Evolutionary conservation across 2,329 filamentous ascomycete species (phyloP), one percentile per base, ranked within the genome.

Genomic region (Simplicillium aogashimaense): DNA sequence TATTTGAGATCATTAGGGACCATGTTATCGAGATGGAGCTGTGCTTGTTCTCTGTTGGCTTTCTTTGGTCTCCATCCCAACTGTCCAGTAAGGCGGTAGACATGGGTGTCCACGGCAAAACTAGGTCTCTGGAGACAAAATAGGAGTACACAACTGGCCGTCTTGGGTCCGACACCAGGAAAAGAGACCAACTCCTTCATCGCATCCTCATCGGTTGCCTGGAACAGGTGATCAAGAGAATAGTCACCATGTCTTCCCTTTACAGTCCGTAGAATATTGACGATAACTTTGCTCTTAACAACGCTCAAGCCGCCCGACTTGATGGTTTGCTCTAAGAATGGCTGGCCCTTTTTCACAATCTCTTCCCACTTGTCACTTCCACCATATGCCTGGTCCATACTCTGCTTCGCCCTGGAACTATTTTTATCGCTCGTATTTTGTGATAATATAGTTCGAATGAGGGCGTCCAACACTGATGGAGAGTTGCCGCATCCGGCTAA

Each of bases 241-340:
- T 69, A 70, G 2, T 15, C 35, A 4, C 65, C 66, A 50, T 67
- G 56, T 25, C 50, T 49, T 16, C 48, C 55, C 39, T 74, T 66
- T 30, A 80, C 82, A 52, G 86, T 79, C 36, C 72, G 63, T 50
- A 90, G 63, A 39, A 87, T 81, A 29, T 63, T 60, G 47, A 88
- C 76, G 49, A 90, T 85, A 49, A 80, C 76, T 43, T 74, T 79
- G 52, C 78, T 83, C 59, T 90, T 92, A n/a, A 76, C 68, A 29
- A 74, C 72, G 12, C 78, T 81, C 2, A 90, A 65, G 0, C 86
- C 86, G 25, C 85, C 86, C 17, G 69, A 69, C 55, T 78, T 77
- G 52, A 89, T 88, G 0, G 83, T 76, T 48, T 78, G 67, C 44
- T 67, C 59, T 6, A 72, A 56, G 46, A 57, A 60, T 12, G 53